Conservation (phyloP, 768 basidiomycete species). For the Suillus variegatus region DNA sequence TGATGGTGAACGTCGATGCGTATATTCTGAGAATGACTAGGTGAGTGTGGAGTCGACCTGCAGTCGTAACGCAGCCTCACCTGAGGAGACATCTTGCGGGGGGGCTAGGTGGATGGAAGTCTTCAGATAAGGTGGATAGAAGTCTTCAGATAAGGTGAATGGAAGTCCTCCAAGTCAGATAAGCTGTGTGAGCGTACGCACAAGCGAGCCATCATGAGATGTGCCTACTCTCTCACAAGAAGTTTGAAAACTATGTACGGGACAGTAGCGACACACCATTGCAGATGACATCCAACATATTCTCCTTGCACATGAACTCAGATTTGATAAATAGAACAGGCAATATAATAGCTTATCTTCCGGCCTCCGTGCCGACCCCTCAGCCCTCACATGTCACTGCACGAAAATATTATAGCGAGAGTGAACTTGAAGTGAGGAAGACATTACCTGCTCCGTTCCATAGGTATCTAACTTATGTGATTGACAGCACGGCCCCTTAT, state of each 20-base stretch:
- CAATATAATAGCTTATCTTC: too few relatives aligned
- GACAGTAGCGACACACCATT: too few relatives aligned
- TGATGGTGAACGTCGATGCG: constrained; percentile 78
- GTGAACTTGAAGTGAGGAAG: too few relatives aligned
- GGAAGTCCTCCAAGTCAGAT: not conserved
- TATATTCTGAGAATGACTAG: constrained; percentile 7
- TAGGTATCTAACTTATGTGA: too few relatives aligned
- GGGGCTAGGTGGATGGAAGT: constrained; percentile 1
- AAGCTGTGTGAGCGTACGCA: not conserved
- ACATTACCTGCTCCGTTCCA: too few relatives aligned
- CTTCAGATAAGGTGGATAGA: not conserved
- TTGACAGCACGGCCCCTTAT: too few relatives aligned
- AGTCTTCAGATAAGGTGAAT: not conserved
- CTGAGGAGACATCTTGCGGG: not conserved
- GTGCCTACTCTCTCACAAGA: not conserved
- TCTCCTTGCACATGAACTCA: too few relatives aligned
- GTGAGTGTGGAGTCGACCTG: not conserved
- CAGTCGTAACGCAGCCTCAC: not conserved
- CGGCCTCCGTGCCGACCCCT: too few relatives aligned
- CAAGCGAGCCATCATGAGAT: not conserved
- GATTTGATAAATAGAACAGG: too few relatives aligned
- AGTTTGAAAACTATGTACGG: not conserved
- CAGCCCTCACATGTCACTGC: too few relatives aligned
- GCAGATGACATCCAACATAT: too few relatives aligned
- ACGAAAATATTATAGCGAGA: too few relatives aligned